phyloP scores from a whole-genome alignment of 768 basidiomycete genomes.

The Chiua virens region DNA sequence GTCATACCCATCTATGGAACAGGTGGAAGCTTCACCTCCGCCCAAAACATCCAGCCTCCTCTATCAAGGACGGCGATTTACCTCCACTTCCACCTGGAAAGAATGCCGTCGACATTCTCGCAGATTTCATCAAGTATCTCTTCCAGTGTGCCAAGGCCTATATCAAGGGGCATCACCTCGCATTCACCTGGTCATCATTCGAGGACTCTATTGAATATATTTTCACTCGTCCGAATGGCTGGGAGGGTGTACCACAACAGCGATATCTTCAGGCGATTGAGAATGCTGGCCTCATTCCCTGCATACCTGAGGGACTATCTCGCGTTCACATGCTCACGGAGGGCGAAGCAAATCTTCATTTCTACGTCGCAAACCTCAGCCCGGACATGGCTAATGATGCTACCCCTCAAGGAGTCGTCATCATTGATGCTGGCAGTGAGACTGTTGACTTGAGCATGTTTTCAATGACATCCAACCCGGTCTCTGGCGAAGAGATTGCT shows the following conservation, averaged over 20 bases:
- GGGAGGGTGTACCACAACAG: constrained; percentile 27
- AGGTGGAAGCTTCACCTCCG: constrained; percentile 30
- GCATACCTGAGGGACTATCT: constrained; percentile 5
- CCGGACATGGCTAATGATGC: neutral
- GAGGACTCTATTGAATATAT: constrained; percentile 18
- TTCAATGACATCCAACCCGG: no score
- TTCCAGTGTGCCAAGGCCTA: no score
- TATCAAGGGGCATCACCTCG: no score
- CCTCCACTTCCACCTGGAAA: constrained; percentile 28
- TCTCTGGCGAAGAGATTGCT: constrained; percentile 35
- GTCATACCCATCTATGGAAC: no score
- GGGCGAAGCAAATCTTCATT: constrained; percentile 23
- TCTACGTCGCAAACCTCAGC: constrained; percentile 40
- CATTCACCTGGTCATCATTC: no score
- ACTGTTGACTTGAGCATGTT: constrained; percentile 36
- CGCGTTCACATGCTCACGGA: constrained; percentile 21
- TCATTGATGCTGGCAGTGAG: constrained; percentile 45
- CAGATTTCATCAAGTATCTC: no score
- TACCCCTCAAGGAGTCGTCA: constrained; percentile 36
- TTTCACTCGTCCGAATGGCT: constrained; percentile 29
- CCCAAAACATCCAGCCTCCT: constrained; percentile 12
- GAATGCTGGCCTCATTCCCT: constrained; percentile 20
- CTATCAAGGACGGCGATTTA: constrained; percentile 26
- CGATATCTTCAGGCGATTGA: constrained; percentile 19
- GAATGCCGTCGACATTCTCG: constrained; percentile 11